These are phyloP conservation scores for Przewalskia tangutica DNA, from an alignment of 257 asterid species.

Conservation along the genomic window DNA sequence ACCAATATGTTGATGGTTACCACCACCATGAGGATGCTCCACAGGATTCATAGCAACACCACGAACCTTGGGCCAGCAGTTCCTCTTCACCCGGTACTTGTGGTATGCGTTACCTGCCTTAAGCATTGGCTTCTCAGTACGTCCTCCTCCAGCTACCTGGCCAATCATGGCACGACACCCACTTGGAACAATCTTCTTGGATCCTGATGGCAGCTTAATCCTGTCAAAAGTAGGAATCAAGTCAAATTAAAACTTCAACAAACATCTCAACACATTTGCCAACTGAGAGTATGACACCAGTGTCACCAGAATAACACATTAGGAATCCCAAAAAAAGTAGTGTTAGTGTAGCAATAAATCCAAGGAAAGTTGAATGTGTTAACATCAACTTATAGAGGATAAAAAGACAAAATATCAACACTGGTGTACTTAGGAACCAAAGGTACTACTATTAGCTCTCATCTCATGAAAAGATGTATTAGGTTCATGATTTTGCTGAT, in stretches of 20 bases:
- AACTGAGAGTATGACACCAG: neutral
- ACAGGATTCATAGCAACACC: slow-evolving; percentile 89
- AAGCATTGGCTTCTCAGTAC: slow-evolving; percentile 69
- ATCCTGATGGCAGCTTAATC: slow-evolving; percentile 72
- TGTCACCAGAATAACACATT: neutral
- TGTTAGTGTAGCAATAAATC: neutral
- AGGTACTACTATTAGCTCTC: neutral
- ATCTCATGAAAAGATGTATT: neutral
- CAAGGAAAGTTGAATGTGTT: neutral
- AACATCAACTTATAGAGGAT: neutral
- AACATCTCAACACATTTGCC: neutral
- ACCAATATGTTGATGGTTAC: slow-evolving; percentile 84
- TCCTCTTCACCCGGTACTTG: slow-evolving; percentile 68
- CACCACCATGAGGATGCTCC: slow-evolving; percentile 88
- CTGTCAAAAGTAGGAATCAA: slow-evolving; percentile 14
- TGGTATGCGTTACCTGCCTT: slow-evolving; percentile 79
- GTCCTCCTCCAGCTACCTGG: slow-evolving; percentile 79
- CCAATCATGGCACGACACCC: slow-evolving; percentile 83
- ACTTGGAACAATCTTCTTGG: slow-evolving; percentile 72
- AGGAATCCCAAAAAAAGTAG: no score
- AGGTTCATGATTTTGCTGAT: neutral
- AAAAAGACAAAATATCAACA: neutral
- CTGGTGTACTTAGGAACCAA: neutral
- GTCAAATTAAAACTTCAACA: neutral
- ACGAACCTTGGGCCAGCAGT: slow-evolving; percentile 78